phyloP scores from a whole-genome alignment of 2,329 filamentous ascomycete species.

The Dryadomyces quercivorus region DNA sequence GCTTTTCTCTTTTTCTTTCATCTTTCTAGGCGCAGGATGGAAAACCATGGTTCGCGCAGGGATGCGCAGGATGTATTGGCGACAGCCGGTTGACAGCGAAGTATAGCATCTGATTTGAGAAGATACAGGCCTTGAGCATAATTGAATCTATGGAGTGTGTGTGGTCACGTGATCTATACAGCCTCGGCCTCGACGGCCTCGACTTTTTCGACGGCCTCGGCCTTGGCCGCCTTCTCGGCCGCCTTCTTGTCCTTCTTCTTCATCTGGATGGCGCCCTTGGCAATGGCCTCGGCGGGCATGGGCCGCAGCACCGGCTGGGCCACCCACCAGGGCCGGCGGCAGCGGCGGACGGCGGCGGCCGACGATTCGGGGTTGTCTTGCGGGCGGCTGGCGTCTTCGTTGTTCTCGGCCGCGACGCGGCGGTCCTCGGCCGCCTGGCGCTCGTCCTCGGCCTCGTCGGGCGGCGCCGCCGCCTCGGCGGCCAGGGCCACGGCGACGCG shows the following conservation, averaged over 20 bases:
- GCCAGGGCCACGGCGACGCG: conserved; percentile 60
- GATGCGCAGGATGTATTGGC: no score
- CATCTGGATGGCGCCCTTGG: conserved; percentile 62
- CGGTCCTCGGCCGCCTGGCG: conserved; percentile 11
- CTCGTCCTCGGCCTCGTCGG: conserved; percentile 14
- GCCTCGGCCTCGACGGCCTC: no score
- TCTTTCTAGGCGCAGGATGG: not conserved
- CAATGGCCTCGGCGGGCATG: conserved; percentile 74
- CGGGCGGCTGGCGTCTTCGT: conserved; percentile 15
- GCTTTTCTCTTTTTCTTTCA: not conserved
- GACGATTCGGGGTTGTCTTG: conserved; percentile 41
- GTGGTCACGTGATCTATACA: no score
- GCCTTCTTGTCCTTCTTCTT: conserved; percentile 37
- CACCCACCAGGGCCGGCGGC: conserved; percentile 79
- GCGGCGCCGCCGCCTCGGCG: conserved; percentile 29
- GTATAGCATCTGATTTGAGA: no score
- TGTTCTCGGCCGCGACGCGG: conserved; percentile 15
- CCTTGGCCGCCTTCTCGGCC: not conserved
- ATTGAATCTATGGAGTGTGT: no score
- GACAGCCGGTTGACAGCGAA: no score
- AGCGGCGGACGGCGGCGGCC: conserved; percentile 55
- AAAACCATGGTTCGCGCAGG: no score
- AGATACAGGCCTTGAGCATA: no score
- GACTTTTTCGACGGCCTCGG: no score
- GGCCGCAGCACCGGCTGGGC: conserved; percentile 80